phyloP scores from a whole-genome alignment of 1,284 basidiomycete genomes.

The Cutaneotrichosporon sp. region DNA sequence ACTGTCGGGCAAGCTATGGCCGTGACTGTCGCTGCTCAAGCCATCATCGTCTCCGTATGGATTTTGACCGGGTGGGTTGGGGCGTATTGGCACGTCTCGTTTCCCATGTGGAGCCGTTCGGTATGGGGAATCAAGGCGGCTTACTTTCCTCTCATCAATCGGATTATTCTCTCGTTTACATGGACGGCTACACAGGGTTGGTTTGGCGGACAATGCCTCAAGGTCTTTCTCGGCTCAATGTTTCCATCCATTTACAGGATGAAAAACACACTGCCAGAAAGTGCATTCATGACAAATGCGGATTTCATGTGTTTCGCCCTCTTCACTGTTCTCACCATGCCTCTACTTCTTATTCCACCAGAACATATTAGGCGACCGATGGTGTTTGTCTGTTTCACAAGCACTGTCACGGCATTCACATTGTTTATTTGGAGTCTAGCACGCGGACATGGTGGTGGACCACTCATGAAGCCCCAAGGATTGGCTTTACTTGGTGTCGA shows the following conservation, averaged over 20 bases:
- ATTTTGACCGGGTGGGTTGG: conserved; percentile 33
- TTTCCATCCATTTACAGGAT: conserved; percentile 39
- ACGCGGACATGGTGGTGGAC: conserved; percentile 46
- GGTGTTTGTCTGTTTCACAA: conserved; percentile 39
- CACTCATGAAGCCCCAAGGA: conserved; percentile 41
- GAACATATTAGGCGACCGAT: conserved; percentile 50
- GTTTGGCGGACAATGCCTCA: conserved; percentile 52
- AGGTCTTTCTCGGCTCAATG: conserved; percentile 48
- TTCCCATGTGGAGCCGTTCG: conserved; percentile 34
- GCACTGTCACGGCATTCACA: conserved; percentile 43
- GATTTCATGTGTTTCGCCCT: conserved; percentile 53
- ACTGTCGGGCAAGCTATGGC: conserved; percentile 38
- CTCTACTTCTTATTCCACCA: conserved; percentile 44
- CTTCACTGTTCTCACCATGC: conserved; percentile 48
- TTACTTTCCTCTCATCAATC: conserved; percentile 35
- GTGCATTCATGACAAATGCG: conserved; percentile 35
- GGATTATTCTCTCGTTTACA: conserved; percentile 38
- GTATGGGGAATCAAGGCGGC: conserved; percentile 36
- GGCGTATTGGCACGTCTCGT: conserved; percentile 37
- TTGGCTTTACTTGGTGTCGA: conserved; percentile 31
- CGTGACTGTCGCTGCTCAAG: conserved; percentile 30
- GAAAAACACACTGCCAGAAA: conserved; percentile 38
- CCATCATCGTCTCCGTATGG: conserved; percentile 26
- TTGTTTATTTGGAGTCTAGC: conserved; percentile 51
- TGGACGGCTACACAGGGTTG: conserved; percentile 41